A percentile compares a stretch with the other conserved stretches of the same genome.
Conservation (phyloP, 2,329 filamentous ascomycete genomes). For the Diaporthe citri region DNA sequence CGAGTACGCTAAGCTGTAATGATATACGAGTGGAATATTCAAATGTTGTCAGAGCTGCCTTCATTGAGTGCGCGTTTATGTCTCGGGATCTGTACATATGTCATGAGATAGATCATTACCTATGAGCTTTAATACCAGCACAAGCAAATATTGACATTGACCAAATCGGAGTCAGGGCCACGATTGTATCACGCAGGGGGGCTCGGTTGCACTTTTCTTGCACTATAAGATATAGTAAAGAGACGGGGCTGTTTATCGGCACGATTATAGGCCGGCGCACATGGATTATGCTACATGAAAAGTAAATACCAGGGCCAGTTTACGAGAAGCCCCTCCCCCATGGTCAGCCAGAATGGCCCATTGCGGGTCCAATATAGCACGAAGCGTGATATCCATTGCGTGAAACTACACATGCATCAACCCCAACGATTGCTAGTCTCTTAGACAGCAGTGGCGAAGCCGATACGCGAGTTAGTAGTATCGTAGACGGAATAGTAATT, state of each 20-base stretch:
- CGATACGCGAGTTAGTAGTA: constrained; percentile 40
- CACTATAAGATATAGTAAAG: not conserved
- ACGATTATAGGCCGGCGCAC: not conserved
- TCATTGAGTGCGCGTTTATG: not conserved
- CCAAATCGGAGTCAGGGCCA: not conserved
- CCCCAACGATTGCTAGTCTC: too few species aligned
- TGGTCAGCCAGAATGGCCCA: not conserved
- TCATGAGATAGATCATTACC: not conserved
- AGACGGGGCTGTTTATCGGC: not conserved
- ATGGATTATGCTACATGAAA: not conserved
- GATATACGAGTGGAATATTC: not conserved
- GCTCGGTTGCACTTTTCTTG: not conserved
- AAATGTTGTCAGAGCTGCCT: not conserved
- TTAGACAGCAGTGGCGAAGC: constrained; percentile 43
- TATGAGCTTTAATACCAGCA: not conserved
- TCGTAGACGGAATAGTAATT: constrained; percentile 49
- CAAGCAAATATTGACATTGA: not conserved
- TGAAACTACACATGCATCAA: not conserved
- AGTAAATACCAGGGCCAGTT: not conserved
- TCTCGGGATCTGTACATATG: not conserved
- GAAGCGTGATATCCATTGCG: not conserved
- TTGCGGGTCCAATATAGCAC: not conserved
- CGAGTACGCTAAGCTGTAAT: not conserved
- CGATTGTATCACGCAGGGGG: not conserved
- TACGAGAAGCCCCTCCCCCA: not conserved